A percentile compares a stretch with the other conserved stretches of the same genome.
Evolutionary conservation across 768 basidiomycete genomes (phyloP).

Genomic region (Suillus cothurnatus): DNA sequence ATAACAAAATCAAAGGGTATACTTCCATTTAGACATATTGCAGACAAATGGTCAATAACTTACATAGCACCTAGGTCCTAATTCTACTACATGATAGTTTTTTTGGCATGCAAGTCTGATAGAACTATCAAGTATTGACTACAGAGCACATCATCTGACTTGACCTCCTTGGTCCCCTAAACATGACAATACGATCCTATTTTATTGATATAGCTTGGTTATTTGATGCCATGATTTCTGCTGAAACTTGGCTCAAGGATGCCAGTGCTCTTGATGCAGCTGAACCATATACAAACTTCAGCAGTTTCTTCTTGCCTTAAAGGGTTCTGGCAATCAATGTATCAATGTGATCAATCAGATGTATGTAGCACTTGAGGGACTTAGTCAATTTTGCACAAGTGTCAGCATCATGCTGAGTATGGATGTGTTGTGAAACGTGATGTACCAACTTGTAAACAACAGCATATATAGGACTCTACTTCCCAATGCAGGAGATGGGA

Average conservation of each 20-base stretch:
- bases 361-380: too few relatives aligned
- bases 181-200: conserved; percentile 78
- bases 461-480: too few relatives aligned
- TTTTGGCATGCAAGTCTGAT: conserved; percentile 53
- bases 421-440: too few relatives aligned
- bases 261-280: conserved; percentile 60
- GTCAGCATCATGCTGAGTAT: too few relatives aligned
- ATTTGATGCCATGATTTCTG: conserved; percentile 72
- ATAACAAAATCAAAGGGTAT: conserved; percentile 4
- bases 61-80: conserved; percentile 65
- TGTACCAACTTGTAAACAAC: too few relatives aligned
- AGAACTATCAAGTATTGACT: conserved; percentile 66
- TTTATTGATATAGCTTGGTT: conserved; percentile 93
- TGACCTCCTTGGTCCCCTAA: conserved; percentile 82
- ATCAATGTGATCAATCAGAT: too few relatives aligned
- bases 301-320: conserved; percentile 70
- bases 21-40: conserved; percentile 70
- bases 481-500: too few relatives aligned
- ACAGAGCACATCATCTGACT: conserved; percentile 93
- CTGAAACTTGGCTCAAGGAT: conserved; percentile 69
- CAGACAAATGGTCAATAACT: conserved; percentile 76
- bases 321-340: conserved; percentile 29
- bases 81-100: conserved; percentile 60
- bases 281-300: conserved; percentile 44
- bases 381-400: too few relatives aligned